These are phyloP conservation scores for Nicotiana otophora DNA, from an alignment of 257 asterid species.

Conservation along the genomic window DNA sequence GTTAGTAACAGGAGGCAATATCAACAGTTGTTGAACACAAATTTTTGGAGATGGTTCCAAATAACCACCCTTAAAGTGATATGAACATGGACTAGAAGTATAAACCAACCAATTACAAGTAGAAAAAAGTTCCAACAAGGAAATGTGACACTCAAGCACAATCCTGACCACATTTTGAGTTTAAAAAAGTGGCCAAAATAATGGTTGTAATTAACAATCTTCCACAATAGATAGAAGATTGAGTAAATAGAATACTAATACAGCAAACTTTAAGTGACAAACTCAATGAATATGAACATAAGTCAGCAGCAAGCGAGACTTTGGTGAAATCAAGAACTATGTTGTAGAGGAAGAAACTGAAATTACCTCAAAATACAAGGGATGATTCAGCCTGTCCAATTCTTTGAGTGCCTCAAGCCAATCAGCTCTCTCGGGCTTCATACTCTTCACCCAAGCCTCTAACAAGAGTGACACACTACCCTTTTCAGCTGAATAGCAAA, in stretches of 20 bases:
- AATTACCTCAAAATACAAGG: conserved; percentile 64
- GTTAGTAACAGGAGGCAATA: not conserved
- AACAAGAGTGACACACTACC: conserved; percentile 47
- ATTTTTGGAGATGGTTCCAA: not conserved
- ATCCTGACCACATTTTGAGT: not conserved
- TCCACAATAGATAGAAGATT: not conserved
- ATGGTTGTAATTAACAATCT: not conserved
- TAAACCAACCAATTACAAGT: not conserved
- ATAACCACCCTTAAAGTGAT: not conserved
- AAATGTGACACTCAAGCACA: not conserved
- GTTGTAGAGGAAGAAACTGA: not conserved
- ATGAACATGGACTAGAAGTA: not conserved
- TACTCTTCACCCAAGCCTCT: conserved; percentile 77
- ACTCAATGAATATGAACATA: not conserved
- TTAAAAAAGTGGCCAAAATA: not conserved
- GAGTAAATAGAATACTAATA: not conserved
- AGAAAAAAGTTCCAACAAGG: not conserved
- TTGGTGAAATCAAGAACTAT: not conserved
- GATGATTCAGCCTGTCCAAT: conserved; percentile 55
- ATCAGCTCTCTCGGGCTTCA: conserved; percentile 72
- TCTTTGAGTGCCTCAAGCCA: conserved; percentile 83
- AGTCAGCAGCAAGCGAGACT: not conserved
- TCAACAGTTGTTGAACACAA: not conserved
- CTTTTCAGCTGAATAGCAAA: conserved; percentile 53
- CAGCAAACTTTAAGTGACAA: not conserved